Evolutionary conservation across 768 basidiomycete species (phyloP).

Genomic region (Tephrocybe sp.): DNA sequence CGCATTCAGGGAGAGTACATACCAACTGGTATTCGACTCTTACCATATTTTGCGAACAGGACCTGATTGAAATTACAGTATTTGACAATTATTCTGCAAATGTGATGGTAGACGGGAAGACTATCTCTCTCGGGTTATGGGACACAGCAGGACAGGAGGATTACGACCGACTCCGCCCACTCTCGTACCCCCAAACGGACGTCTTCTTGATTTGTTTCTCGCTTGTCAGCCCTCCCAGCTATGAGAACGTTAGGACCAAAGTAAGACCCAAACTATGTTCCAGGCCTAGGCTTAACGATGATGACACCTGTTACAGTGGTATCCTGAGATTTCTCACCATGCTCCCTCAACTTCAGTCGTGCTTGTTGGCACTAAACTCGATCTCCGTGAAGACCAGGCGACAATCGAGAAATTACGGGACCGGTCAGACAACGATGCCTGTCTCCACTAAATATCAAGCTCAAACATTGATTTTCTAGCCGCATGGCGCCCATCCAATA

Average conservation of each 20-base stretch:
- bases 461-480: slow-evolving; percentile 33
- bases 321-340: slow-evolving; percentile 96
- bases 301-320: slow-evolving; percentile 62
- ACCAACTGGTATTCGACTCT: slow-evolving; percentile 66
- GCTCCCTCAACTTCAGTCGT: slow-evolving; percentile 92
- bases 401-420: slow-evolving; percentile 93
- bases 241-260: slow-evolving; percentile 98
- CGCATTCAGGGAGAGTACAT: slow-evolving; percentile 85
- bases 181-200: slow-evolving; percentile 99
- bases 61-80: slow-evolving; percentile 43
- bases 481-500: slow-evolving; percentile 96
- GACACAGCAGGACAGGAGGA: slow-evolving; percentile 99
- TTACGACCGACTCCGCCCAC: slow-evolving; percentile 94
- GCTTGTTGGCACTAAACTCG: slow-evolving; percentile 95
- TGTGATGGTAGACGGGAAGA: slow-evolving; percentile 98
- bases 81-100: slow-evolving; percentile 99
- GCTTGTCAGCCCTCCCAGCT: slow-evolving; percentile 95
- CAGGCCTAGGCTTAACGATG: not conserved
- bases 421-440: slow-evolving; percentile 45
- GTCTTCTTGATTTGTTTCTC: slow-evolving; percentile 99
- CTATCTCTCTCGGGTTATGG: slow-evolving; percentile 97
- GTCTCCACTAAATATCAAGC: not conserved
- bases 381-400: slow-evolving; percentile 90
- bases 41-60: not conserved
- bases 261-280: slow-evolving; percentile 38